Evolutionary conservation across 352 stramenopile species (phyloP), one percentile per base, ranked within the genome.

Genomic region (Globisporangium mamillatum): DNA sequence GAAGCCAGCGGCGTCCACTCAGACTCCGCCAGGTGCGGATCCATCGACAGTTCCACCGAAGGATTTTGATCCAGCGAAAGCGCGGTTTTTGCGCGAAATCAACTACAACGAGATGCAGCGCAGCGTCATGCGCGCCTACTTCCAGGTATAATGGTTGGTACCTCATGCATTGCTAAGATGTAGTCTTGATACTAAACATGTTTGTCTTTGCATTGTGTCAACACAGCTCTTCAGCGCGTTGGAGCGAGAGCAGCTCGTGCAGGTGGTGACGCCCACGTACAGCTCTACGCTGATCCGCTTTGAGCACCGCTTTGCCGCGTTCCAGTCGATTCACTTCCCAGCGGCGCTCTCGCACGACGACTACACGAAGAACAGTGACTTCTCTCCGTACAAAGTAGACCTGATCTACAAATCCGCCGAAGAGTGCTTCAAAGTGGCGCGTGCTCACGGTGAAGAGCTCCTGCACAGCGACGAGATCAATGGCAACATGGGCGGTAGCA

Each of bases 391-490:
- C 71, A 71, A 86, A 16, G 63, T 89, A 8, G 76, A 88, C 34
- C 68, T 95, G 54, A 89, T 95, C 63, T 93, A 91, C 78, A 90
- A 91, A 62, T 95, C 88, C 41, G 80, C 77, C 0, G 88, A 95
- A 62, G 86, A 95, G 67, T 95, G 88, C 52, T 95, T 94, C 75
- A 94, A 93, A 65, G 72, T 78, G 8, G 82, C 82, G 3, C 86
- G 80, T 5, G 57, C 38, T 16, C 75, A 89, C 53, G 81, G 77
- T 9, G 85, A 95, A 50, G 72, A 76, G 61, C 60, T 90, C 50
- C 54, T 94, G 36, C 69, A 56, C 20, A 77, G 82, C 46, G 61
- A 78, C 22, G 68, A 80, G 66, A 72, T 66, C 59, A 53, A 74
- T 44, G 55, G 73, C 24, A 50, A 46, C 3, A 73, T 57, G 18